Evolutionary conservation across 2,329 filamentous ascomycete species (phyloP).

Genomic region (Cladosporium cucumerinum): DNA sequence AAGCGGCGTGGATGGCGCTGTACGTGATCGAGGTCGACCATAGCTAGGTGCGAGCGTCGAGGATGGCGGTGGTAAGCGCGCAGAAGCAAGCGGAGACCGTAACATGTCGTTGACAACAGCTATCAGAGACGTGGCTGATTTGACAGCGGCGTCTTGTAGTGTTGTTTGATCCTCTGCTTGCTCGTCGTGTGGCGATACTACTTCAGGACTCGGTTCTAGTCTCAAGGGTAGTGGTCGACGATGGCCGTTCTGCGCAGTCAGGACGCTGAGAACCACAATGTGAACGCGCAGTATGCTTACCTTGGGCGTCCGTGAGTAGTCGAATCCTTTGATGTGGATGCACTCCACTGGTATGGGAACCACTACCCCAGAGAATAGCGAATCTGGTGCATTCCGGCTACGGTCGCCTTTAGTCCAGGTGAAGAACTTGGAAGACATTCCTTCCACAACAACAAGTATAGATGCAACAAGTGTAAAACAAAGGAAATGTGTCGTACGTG

Average conservation of each 20-base stretch:
- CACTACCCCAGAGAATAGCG: slow-evolving; percentile 38
- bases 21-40: slow-evolving; percentile 40
- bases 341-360: slow-evolving; percentile 36
- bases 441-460: slow-evolving; percentile 15
- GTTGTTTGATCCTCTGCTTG: slow-evolving; percentile 25
- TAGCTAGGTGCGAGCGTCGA: slow-evolving; percentile 36
- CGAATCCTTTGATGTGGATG: slow-evolving; percentile 29
- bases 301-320: slow-evolving; percentile 22
- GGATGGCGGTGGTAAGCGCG: slow-evolving; percentile 25
- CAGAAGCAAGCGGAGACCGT: slow-evolving; percentile 38
- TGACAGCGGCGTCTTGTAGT: slow-evolving; percentile 32
- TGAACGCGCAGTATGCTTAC: slow-evolving; percentile 13
- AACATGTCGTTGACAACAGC: slow-evolving; percentile 44
- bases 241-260: background rate
- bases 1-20: slow-evolving; percentile 39
- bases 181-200: background rate
- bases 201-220: slow-evolving; percentile 20
- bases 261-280: background rate
- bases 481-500: background rate
- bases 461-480: background rate
- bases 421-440: slow-evolving; percentile 42
- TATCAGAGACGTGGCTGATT: slow-evolving; percentile 36
- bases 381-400: slow-evolving; percentile 30
- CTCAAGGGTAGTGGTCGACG: slow-evolving; percentile 29
- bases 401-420: slow-evolving; percentile 44